These are phyloP conservation scores for Phytophthora cajani DNA, from an alignment of 352 stramenopile genomes.

Conservation along the genomic window DNA sequence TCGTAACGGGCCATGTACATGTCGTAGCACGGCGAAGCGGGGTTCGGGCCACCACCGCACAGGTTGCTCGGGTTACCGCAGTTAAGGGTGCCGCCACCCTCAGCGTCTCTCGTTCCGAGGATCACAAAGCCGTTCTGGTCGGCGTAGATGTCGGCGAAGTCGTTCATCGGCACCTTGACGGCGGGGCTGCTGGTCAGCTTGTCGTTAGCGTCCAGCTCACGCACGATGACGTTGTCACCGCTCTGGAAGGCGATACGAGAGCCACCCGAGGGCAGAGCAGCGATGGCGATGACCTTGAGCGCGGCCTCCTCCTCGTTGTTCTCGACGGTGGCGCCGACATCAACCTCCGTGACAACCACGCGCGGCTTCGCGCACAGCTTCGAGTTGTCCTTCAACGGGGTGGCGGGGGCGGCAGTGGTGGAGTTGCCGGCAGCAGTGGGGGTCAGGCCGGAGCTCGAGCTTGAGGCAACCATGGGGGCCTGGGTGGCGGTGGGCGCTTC, in stretches of 20 bases:
- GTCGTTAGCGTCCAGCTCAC: conserved; percentile 52
- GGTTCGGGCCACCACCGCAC: conserved; percentile 40
- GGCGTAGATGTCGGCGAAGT: conserved; percentile 60
- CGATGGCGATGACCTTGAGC: conserved; percentile 56
- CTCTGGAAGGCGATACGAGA: conserved; percentile 58
- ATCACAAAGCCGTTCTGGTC: conserved; percentile 60
- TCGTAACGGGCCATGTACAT: conserved; percentile 65
- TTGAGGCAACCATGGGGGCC: neutral
- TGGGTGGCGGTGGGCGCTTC: neutral
- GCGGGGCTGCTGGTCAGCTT: conserved; percentile 37
- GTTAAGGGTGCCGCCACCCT: conserved; percentile 57
- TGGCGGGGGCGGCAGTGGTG: neutral
- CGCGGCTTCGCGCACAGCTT: conserved; percentile 42
- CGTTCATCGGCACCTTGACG: conserved; percentile 38
- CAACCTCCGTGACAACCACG: conserved; percentile 44
- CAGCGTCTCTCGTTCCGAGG: conserved; percentile 49
- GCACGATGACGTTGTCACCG: conserved; percentile 45
- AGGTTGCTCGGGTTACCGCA: conserved; percentile 61
- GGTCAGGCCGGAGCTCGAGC: neutral
- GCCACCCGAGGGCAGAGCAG: conserved; percentile 45
- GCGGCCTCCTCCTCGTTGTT: conserved; percentile 53
- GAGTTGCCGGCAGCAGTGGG: conserved; percentile 7
- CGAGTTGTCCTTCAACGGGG: conserved; percentile 29
- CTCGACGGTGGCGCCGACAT: conserved; percentile 41
- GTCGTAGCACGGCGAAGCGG: conserved; percentile 49